Conservation (phyloP, 2,329 filamentous ascomycete species). For the Cadophora sp. region DNA sequence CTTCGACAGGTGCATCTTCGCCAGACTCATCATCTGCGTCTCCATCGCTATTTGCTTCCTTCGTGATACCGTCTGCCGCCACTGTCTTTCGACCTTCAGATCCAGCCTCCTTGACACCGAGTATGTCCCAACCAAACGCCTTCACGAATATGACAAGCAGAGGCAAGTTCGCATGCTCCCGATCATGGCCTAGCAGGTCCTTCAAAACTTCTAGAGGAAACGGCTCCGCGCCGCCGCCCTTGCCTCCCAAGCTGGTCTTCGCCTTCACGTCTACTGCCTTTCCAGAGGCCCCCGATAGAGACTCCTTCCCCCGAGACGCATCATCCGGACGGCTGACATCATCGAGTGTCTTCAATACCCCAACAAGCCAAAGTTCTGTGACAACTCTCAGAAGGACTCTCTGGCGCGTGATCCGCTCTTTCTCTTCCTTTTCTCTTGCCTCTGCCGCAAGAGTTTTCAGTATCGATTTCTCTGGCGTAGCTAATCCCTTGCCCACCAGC, state of each 20-base stretch:
- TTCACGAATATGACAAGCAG: constrained; percentile 96
- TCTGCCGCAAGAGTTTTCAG: constrained; percentile 82
- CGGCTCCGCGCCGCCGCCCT: constrained; percentile 78
- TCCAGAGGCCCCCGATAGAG: constrained; percentile 52
- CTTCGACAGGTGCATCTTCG: constrained; percentile 54
- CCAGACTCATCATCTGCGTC: constrained; percentile 57
- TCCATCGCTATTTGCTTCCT: constrained; percentile 49
- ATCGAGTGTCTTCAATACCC: constrained; percentile 81
- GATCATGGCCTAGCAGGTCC: constrained; percentile 91
- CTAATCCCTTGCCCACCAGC: constrained; percentile 89
- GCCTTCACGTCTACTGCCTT: constrained; percentile 69
- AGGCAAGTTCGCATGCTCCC: constrained; percentile 89
- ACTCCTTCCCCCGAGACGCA: constrained; percentile 59
- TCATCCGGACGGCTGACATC: constrained; percentile 69
- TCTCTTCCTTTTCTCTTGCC: constrained; percentile 92
- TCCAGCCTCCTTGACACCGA: constrained; percentile 76
- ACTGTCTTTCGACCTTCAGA: constrained; percentile 84
- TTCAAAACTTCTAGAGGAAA: constrained; percentile 98
- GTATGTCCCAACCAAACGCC: constrained; percentile 92
- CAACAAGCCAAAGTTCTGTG: constrained; percentile 95
- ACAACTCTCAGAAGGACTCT: constrained; percentile 86
- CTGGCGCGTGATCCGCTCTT: constrained; percentile 87
- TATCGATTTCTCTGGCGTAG: constrained; percentile 83
- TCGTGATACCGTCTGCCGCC: constrained; percentile 78
- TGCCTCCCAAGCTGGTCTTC: constrained; percentile 60